phyloP scores from a whole-genome alignment of 1,139 yeast genomes.

The Tardiomyces depauwii region DNA sequence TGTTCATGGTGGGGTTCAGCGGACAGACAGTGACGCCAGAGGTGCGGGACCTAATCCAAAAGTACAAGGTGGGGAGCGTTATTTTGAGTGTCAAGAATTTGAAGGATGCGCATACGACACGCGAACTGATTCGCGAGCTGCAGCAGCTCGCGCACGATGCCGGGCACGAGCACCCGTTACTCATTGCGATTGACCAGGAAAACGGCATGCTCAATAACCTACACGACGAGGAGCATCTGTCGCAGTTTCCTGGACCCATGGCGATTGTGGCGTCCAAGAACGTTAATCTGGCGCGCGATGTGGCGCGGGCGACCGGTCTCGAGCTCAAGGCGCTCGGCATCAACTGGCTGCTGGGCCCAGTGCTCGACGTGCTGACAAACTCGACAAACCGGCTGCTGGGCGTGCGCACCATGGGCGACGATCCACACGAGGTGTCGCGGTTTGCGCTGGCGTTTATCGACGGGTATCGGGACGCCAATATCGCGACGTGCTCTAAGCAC shows the following conservation, averaged over 20 bases:
- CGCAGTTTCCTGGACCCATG: slow-evolving; percentile 60
- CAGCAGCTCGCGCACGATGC: slow-evolving; percentile 46
- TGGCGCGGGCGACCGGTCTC: slow-evolving; percentile 44
- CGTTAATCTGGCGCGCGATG: slow-evolving; percentile 38
- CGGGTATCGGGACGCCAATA: slow-evolving; percentile 47
- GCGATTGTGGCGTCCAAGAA: slow-evolving; percentile 51
- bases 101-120: slow-evolving; percentile 38
- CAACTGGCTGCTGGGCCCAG: slow-evolving; percentile 52
- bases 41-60: slow-evolving; percentile 42
- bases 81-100: slow-evolving; percentile 48
- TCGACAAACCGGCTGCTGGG: slow-evolving; percentile 49
- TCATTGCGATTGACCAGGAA: slow-evolving; percentile 35
- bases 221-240: slow-evolving; percentile 40
- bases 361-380: slow-evolving; percentile 50
- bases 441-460: slow-evolving; percentile 45
- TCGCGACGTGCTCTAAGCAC: slow-evolving; percentile 50
- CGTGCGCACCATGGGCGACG: slow-evolving; percentile 52
- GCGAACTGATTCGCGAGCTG: slow-evolving; percentile 40
- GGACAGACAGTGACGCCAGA: slow-evolving; percentile 48
- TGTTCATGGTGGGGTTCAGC: slow-evolving; percentile 53
- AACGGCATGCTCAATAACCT: slow-evolving; percentile 43
- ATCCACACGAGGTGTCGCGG: slow-evolving; percentile 45
- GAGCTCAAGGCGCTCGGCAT: slow-evolving; percentile 48
- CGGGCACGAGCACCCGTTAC: slow-evolving; percentile 42
- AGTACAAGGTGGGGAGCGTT: slow-evolving; percentile 46